Conservation (phyloP, 805 yeast species). For the Metschnikowia corniflorae region DNA sequence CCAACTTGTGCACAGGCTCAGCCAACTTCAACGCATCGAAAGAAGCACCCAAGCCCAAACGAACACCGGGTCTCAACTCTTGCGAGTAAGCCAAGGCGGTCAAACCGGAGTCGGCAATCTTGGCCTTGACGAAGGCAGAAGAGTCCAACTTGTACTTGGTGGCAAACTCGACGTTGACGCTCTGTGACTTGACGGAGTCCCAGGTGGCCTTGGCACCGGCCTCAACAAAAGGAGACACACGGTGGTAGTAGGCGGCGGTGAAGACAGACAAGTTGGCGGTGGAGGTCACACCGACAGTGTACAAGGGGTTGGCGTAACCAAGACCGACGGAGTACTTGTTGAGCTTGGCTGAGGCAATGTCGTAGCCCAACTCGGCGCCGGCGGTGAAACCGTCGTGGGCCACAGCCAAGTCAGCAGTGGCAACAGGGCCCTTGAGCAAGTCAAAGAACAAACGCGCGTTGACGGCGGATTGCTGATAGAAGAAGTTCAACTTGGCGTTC, state of each 20-base stretch:
- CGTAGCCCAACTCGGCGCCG: constrained; percentile 97
- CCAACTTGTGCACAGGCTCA: constrained; percentile 97
- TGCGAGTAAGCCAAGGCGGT: constrained; percentile 93
- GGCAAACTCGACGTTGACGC: constrained; percentile 92
- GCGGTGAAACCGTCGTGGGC: constrained; percentile 96
- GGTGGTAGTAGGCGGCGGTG: constrained; percentile 96
- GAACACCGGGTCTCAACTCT: constrained; percentile 92
- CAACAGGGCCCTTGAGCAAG: constrained; percentile 90
- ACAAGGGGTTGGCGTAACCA: constrained; percentile 87
- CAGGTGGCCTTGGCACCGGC: constrained; percentile 98
- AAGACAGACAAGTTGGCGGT: constrained; percentile 82
- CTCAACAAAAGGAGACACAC: constrained; percentile 85
- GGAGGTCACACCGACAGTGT: constrained; percentile 81
- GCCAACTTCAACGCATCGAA: constrained; percentile 92
- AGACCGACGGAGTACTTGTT: constrained; percentile 91
- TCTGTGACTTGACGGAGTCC: constrained; percentile 79
- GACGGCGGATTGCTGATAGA: constrained; percentile 88
- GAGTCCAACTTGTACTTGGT: constrained; percentile 89
- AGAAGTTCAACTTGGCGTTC: constrained; percentile 85
- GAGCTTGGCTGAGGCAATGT: constrained; percentile 86
- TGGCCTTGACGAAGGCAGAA: constrained; percentile 90
- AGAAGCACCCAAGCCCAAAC: constrained; percentile 94
- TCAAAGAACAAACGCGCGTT: constrained; percentile 94
- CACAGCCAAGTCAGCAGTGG: constrained; percentile 90
- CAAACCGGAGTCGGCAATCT: constrained; percentile 93